Conservation (phyloP, 306 rosid species). For the Malus orientalis region DNA sequence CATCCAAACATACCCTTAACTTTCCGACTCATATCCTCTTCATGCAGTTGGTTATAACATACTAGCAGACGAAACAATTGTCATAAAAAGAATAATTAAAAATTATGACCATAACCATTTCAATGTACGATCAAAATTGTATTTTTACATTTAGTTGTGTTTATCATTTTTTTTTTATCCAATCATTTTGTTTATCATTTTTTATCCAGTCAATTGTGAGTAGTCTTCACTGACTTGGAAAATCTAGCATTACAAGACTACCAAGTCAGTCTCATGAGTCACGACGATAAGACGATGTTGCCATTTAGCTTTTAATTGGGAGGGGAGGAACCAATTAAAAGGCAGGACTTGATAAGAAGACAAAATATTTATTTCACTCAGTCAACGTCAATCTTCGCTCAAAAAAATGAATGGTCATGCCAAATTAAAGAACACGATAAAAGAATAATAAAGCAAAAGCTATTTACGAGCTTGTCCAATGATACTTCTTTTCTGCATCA, state of each 20-base stretch:
- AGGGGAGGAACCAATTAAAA: too few relatives aligned
- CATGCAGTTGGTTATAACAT: background rate
- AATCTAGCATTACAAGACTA: background rate
- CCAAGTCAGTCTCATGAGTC: background rate
- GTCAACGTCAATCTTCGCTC: background rate
- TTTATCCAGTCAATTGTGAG: background rate
- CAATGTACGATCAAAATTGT: background rate
- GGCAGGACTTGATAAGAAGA: too few relatives aligned
- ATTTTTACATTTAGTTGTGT: background rate
- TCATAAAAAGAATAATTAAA: background rate
- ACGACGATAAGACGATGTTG: background rate
- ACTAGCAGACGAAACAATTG: too few relatives aligned
- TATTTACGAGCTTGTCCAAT: too few relatives aligned
- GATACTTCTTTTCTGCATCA: too few relatives aligned
- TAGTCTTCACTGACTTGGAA: background rate
- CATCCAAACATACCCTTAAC: background rate
- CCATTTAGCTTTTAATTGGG: background rate
- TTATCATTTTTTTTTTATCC: background rate
- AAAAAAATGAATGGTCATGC: background rate
- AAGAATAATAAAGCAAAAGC: too few relatives aligned
- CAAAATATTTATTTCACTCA: background rate
- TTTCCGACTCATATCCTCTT: background rate
- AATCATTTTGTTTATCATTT: background rate
- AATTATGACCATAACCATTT: background rate
- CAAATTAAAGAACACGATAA: background rate